Evolutionary conservation across 441 rosid genomes (phyloP), one percentile per base, ranked within the genome.

Genomic region (Pelargonium australe): DNA sequence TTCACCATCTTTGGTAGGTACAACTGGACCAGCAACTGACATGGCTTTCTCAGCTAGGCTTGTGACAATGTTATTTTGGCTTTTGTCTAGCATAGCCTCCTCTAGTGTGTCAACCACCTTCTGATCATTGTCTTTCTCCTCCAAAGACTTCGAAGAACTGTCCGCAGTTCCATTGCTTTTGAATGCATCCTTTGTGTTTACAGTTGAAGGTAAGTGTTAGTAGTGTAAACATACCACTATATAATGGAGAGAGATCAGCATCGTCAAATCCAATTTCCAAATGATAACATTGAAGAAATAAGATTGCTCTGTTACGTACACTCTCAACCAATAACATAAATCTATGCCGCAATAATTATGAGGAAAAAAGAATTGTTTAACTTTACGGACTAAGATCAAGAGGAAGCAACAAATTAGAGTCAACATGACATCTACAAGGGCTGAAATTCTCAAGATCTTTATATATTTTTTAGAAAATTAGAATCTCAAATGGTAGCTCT

Each of bases 21-120:
- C 96, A 47, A 94, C 95, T 53, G 99, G 98, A 80, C 84, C 85
- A 81, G 99, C 98, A 78, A 90, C 89, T 43, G 96, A 88, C 91
- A 95, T 82, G 64, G 92, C 99, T 82, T 89, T 95, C 86, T 92
- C 99, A 40, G 98, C 98, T 77, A 92, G 85, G 86, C 96, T 92
- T 72, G 89, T 76, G 68, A 89, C 91, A 51, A 84, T 60, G 75
- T 77, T 83, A 60, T 70, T 79, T 70, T 80, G 85, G 62, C 69
- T 72, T 70, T 79, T 86, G 28, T 80, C 89, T 68, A 82, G 74
- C 6, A 67, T 66, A 44, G 65, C 63, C 63, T 77, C 88, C 37
- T 77, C 90, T 57, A 79, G 73, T 58, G 76, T 86, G 64, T 73
- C 80, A 34, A 76, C 73, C 31, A 75, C 82, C 76, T 80, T 83